Base-by-base conservation (phyloP, 345 rosid species). In the Angophora floribunda region DNA sequence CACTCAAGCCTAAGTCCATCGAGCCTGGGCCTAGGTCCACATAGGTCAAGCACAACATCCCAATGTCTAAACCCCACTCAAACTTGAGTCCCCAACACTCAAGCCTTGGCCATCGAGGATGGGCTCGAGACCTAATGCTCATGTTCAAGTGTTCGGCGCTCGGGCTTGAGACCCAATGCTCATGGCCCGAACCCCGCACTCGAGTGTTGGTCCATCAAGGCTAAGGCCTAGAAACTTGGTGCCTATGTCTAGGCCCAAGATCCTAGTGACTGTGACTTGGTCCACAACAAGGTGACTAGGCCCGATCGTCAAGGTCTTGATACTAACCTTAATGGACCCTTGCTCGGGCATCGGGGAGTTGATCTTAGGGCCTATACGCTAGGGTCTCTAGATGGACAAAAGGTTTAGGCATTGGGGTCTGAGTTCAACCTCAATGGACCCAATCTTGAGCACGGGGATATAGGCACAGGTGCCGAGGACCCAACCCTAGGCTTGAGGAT, bases 21-120 rank as follows among this genome's bases (percentile, higher is more conserved):
- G 11, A 53, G 26, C 19, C 59, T 53, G 21, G 61, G 9, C 5
- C 19, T 1, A 2, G 12, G 26, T 55, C 61, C 5, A 55, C 13
- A 55, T 8, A 55, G 61, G 61, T 28, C 61, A 55, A 55, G 28
- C 6, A 5, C 9, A 28, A 28, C 1, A 22, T 1, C 0, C 28
- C 61, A 55, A 21, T 55, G 12, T 55, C 13, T 5, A 22, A 21
- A 55, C 6, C 0, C 6, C 0, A 55, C 61, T 1, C 4, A 0
- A 9, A 12, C 61, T 55, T 2, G 4, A 55, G 9, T 55, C 28
- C 28, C 24, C 1, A 1, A 55, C 28, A 22, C 61, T 22, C 28
- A 8, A 55, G 28, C 61, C 61, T 9, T 55, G 13, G 28, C 2
- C 61, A 55, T 22, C 0, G 0, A 55, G 61, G 12, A 0, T 55